Evolutionary conservation across 129 eudicot species (phyloP).

Genomic region (Scalesia atractyloides): DNA sequence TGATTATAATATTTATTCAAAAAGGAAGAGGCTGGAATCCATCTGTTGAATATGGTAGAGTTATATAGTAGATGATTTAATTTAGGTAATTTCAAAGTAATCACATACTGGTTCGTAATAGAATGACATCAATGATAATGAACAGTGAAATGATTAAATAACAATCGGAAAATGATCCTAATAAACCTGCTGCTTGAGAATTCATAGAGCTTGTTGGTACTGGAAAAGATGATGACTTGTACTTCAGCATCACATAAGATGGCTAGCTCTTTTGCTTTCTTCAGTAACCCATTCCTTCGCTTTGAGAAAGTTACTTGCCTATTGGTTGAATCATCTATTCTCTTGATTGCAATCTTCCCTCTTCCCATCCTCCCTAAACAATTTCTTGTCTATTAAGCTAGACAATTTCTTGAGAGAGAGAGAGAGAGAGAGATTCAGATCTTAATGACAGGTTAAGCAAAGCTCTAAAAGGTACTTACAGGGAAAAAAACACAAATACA

Average conservation of each 20-base stretch:
- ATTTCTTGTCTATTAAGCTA: slow-evolving; percentile 12
- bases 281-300: slow-evolving; percentile 80
- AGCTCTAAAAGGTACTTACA: slow-evolving; percentile 32
- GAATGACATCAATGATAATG: neutral
- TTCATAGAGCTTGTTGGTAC: slow-evolving; percentile 84
- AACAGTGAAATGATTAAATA: neutral
- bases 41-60: neutral
- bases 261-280: slow-evolving; percentile 86
- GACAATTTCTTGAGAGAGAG: slow-evolving; percentile 32
- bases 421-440: slow-evolving; percentile 29
- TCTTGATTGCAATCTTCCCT: slow-evolving; percentile 79
- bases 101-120: neutral
- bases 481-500: slow-evolving; percentile 3
- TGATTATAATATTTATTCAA: neutral
- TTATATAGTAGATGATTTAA: neutral
- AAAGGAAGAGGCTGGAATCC: neutral
- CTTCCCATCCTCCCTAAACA: slow-evolving; percentile 59
- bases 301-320: slow-evolving; percentile 93
- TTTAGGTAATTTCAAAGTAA: neutral
- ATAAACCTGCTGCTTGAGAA: slow-evolving; percentile 67
- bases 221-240: slow-evolving; percentile 74
- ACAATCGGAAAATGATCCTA: neutral
- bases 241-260: slow-evolving; percentile 92
- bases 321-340: slow-evolving; percentile 83
- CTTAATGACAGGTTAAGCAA: slow-evolving; percentile 38